Evolutionary conservation across 1,139 yeast species (phyloP).

Genomic region (Nematodospora anomalae): DNA sequence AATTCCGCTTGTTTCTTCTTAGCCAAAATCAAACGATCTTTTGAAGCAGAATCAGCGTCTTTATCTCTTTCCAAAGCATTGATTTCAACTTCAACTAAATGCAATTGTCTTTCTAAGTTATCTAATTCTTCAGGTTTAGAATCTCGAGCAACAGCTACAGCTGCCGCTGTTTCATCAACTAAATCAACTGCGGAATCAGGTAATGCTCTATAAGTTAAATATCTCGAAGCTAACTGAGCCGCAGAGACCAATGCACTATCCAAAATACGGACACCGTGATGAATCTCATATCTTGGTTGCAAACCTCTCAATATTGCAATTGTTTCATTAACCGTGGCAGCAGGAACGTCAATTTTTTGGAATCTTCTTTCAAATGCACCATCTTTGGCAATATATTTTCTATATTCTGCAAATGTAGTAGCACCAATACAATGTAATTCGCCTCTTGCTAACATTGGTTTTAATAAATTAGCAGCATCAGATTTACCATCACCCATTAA

Average conservation of each 20-base stretch:
- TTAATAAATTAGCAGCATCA: slow-evolving; percentile 94
- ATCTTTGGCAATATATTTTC: slow-evolving; percentile 90
- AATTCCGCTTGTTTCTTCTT: slow-evolving; percentile 76
- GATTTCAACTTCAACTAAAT: slow-evolving; percentile 89
- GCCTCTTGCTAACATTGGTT: slow-evolving; percentile 97
- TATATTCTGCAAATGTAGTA: slow-evolving; percentile 91
- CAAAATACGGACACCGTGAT: slow-evolving; percentile 95
- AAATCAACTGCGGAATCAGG: slow-evolving; percentile 98
- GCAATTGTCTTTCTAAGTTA: slow-evolving; percentile 87
- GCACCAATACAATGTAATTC: slow-evolving; percentile 97
- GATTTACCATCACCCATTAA: slow-evolving; percentile 96
- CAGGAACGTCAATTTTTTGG: slow-evolving; percentile 95
- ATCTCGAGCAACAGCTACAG: slow-evolving; percentile 97
- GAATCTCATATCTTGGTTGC: slow-evolving; percentile 94
- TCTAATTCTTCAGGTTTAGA: slow-evolving; percentile 97
- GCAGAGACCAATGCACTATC: slow-evolving; percentile 95
- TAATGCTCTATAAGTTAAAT: slow-evolving; percentile 89
- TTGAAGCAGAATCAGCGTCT: slow-evolving; percentile 82
- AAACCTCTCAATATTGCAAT: slow-evolving; percentile 95
- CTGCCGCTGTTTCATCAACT: slow-evolving; percentile 95
- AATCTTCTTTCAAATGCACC: slow-evolving; percentile 99
- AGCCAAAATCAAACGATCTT: slow-evolving; percentile 81
- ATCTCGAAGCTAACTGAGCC: slow-evolving; percentile 92
- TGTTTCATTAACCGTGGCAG: slow-evolving; percentile 89
- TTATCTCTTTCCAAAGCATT: slow-evolving; percentile 96